These are phyloP conservation scores for Cercospora zeina DNA, from an alignment of 2,329 filamentous ascomycete species.

Conservation along the genomic window DNA sequence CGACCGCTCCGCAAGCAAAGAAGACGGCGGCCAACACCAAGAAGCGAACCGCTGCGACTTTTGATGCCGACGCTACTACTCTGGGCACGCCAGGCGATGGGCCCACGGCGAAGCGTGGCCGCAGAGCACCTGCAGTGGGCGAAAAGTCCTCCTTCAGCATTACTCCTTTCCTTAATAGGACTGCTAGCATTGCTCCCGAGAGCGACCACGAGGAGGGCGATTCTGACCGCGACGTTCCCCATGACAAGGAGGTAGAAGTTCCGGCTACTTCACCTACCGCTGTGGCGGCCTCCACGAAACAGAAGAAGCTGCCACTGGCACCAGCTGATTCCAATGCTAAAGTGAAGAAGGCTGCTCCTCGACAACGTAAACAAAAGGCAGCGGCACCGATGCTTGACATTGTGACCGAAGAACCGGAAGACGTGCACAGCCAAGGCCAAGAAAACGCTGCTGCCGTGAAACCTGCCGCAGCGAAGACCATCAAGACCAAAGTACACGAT, in stretches of 20 bases:
- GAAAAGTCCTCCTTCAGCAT: constrained; percentile 94
- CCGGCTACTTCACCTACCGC: constrained; percentile 33
- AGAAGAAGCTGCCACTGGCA: constrained; percentile 47
- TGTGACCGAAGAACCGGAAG: constrained; percentile 46
- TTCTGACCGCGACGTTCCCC: constrained; percentile 29
- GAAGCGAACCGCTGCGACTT: constrained; percentile 48
- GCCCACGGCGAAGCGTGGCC: constrained; percentile 49
- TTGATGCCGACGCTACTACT: constrained; percentile 50
- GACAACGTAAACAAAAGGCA: constrained; percentile 43
- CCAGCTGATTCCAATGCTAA: constrained; percentile 47
- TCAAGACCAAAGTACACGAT: constrained; percentile 43
- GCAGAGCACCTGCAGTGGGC: constrained; percentile 60
- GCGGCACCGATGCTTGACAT: constrained; percentile 44
- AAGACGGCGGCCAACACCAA: constrained; percentile 37
- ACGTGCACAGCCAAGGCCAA: constrained; percentile 40
- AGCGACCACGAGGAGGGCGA: constrained; percentile 42
- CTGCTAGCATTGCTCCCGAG: constrained; percentile 57
- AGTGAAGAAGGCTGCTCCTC: constrained; percentile 44
- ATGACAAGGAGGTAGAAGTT: constrained; percentile 32
- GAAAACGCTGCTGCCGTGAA: constrained; percentile 41
- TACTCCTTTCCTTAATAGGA: constrained; percentile 85
- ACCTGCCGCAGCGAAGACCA: constrained; percentile 40
- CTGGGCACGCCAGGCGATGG: constrained; percentile 53
- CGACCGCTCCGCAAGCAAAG: constrained; percentile 42
- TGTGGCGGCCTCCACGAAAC: constrained; percentile 31